Evolutionary conservation across 345 rosid genomes (phyloP).

Genomic region (Mercurialis annua): DNA sequence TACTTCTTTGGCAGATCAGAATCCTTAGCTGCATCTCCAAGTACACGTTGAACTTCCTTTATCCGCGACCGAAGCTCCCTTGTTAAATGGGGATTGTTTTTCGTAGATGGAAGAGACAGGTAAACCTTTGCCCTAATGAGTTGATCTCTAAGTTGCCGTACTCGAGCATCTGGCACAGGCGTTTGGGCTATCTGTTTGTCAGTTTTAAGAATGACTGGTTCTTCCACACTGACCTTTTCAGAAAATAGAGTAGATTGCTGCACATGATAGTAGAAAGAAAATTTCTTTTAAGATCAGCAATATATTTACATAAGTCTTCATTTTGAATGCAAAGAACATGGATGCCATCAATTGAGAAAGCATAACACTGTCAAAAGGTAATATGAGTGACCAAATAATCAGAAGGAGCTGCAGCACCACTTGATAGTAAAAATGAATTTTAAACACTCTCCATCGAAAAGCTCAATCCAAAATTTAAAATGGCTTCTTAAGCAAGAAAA

Average conservation of each 20-base stretch:
- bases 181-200: conserved; percentile 37
- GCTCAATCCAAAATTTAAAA: background rate
- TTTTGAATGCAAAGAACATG: background rate
- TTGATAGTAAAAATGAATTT: background rate
- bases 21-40: conserved; percentile 76
- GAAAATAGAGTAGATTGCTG: conserved; percentile 33
- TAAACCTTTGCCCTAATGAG: conserved; percentile 85
- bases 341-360: background rate
- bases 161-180: conserved; percentile 53
- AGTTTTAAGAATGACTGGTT: conserved; percentile 26
- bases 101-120: conserved; percentile 74
- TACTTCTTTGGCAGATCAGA: conserved; percentile 76
- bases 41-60: conserved; percentile 74
- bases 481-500: background rate
- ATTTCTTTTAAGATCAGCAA: background rate
- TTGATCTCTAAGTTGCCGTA: conserved; percentile 84
- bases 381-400: background rate
- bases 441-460: background rate
- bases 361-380: background rate
- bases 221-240: conserved; percentile 29
- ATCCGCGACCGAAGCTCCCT: conserved; percentile 84
- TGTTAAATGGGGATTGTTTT: conserved; percentile 57
- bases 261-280: conserved; percentile 21
- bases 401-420: background rate
- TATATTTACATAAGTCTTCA: background rate